A percentile compares a stretch with the other conserved stretches of the same genome.
These are phyloP conservation scores for Hyphopichia wangnamkhiaoensis DNA, from an alignment of 1,139 yeast species.

Conservation along the genomic window DNA sequence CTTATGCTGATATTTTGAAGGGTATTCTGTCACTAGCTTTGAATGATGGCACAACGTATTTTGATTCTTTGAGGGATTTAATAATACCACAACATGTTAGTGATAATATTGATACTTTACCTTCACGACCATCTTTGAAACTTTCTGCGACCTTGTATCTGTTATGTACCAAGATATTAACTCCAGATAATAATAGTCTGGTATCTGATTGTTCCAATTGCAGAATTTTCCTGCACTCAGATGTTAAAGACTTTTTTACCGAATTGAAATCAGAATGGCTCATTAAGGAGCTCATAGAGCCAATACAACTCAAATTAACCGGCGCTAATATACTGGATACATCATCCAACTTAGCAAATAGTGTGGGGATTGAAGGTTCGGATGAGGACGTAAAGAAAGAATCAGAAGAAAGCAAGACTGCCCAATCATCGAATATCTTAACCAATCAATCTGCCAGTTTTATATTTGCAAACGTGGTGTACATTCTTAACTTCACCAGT, in stretches of 20 bases:
- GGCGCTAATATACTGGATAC: too few relatives aligned
- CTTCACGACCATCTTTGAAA: conserved; percentile 26
- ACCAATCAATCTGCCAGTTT: too few relatives aligned
- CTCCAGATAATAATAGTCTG: conserved; percentile 8
- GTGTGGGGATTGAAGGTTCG: not conserved
- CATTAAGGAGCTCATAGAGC: conserved; percentile 1
- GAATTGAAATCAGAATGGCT: conserved; percentile 32
- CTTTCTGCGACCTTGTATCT: conserved; percentile 24
- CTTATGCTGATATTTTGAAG: conserved; percentile 11
- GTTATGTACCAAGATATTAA: conserved; percentile 18
- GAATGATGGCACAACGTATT: not conserved
- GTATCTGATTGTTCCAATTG: conserved; percentile 18
- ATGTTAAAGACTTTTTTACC: conserved; percentile 18
- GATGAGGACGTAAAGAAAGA: not conserved
- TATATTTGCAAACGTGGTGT: conserved; percentile 25
- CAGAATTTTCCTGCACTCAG: conserved; percentile 21
- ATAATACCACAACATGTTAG: conserved; percentile 1
- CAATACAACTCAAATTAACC: not conserved
- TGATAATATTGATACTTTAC: conserved; percentile 12
- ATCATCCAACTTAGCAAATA: not conserved
- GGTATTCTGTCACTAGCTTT: conserved; percentile 8
- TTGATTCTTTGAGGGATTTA: not conserved
- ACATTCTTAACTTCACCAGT: conserved; percentile 24
- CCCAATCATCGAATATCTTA: too few relatives aligned
- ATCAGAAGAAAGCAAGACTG: not conserved